Percentiles rank a stretch among this genome's conserved stretches.
Conservation (phyloP, 1,139 yeast genomes). For the Geotrichum phurueaensis region DNA sequence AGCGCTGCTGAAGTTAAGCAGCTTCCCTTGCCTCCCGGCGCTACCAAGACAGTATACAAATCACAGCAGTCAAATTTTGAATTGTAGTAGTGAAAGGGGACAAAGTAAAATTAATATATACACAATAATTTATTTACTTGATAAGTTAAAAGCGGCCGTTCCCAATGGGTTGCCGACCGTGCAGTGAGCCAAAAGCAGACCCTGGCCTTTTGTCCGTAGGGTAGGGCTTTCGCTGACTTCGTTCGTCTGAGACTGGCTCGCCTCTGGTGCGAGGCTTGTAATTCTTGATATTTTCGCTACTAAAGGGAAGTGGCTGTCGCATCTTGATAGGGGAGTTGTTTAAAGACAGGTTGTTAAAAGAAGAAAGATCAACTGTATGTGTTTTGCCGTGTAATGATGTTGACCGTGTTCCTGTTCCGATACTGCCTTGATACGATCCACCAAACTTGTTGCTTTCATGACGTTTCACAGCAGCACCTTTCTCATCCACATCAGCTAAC, state of each 20-base stretch:
- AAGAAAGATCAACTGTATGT: not conserved
- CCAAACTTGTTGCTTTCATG: slow-evolving; percentile 6
- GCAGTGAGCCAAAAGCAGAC: slow-evolving; percentile 15
- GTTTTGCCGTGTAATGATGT: not conserved
- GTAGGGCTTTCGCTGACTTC: not conserved
- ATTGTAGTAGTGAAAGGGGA: not conserved
- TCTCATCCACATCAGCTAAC: not conserved
- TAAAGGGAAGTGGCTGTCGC: not conserved
- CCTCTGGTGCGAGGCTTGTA: not conserved
- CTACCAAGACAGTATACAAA: not conserved
- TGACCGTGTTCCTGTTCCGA: not conserved
- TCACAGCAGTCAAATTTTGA: slow-evolving; percentile 5
- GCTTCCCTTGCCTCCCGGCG: slow-evolving; percentile 12
- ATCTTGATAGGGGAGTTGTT: not conserved
- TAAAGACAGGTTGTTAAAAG: not conserved
- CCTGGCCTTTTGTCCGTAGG: slow-evolving; percentile 10
- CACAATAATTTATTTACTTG: not conserved
- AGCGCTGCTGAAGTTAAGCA: not conserved
- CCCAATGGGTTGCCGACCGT: slow-evolving; percentile 14
- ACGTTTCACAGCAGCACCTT: not conserved
- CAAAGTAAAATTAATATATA: not conserved
- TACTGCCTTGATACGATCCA: slow-evolving; percentile 5
- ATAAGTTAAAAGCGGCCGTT: slow-evolving; percentile 10
- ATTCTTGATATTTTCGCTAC: not conserved
- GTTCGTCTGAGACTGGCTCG: not conserved